Base-by-base conservation (phyloP, 345 rosid species). In the Eucalyptus regnans region DNA sequence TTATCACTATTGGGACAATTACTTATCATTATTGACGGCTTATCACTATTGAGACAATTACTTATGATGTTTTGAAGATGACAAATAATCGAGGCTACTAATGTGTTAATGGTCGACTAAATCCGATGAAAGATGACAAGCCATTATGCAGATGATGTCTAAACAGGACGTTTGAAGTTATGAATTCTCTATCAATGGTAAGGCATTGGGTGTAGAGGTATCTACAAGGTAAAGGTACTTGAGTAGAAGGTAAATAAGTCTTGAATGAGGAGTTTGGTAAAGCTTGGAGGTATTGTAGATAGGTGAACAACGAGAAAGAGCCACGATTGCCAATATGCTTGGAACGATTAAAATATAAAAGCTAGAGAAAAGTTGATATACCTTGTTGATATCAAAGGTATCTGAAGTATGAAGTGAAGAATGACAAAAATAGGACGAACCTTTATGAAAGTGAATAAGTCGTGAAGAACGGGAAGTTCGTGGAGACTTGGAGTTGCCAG, bases 361-460 rank as follows among this genome's bases (percentile, higher is more conserved):
- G 66, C 31, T 25, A 23, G n/a, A 25, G n/a, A 1, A 27, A 60
- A 60, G 66, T 60, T 60, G 4, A 60, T 60, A 60, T 10, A 60
- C 2, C 12, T 25, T 60, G n/a, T 5, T 60, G 7, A 60, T 60
- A 25, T 25, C n/a, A 3, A 1, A 25, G 7, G 15, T 60, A 11
- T 25, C 15, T 0, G 0, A 60, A 60, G 66, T 60, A 25, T 25
- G 66, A 60, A 60, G 66, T 60, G 66, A 60, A 58, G 7, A 25
- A 6, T 2, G 7, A 60, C 14, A 25, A 25, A 22, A 60, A 60
- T 12, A 5, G 29, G 1, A 0, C 0, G 29, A 27, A 60, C n/a
- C 66, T 60, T 25, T 25, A 25, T 23, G 14, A 5, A 41, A 5
- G 5, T 41, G 41, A 41, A 41, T 43, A 43, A 43, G 44, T 43